Conservation (phyloP, 1,139 yeast genomes). For the Diutina catenulata region DNA sequence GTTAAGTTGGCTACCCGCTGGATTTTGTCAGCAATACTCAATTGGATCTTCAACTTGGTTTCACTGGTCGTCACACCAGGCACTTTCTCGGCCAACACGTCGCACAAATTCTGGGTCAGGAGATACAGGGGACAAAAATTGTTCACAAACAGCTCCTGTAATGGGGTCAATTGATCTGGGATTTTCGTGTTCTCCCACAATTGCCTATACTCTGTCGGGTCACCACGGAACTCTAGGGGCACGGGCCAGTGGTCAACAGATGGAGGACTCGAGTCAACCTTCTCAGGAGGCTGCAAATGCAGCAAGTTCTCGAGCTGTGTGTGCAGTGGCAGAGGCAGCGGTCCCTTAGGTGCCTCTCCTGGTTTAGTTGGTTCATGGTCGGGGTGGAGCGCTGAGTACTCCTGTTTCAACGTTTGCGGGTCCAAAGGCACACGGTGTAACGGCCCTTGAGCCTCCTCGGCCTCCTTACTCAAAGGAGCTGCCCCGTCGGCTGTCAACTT, state of each 20-base stretch:
- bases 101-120: too few relatives aligned
- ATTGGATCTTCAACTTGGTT: neutral
- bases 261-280: neutral
- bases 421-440: too few relatives aligned
- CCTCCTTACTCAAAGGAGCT: too few relatives aligned
- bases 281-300: neutral
- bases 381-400: too few relatives aligned
- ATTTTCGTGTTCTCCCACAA: neutral
- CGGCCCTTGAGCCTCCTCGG: too few relatives aligned
- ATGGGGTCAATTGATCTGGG: neutral
- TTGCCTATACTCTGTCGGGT: neutral
- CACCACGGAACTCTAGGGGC: neutral
- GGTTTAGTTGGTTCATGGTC: slow-evolving; percentile 2
- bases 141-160: neutral
- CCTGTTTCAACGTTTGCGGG: too few relatives aligned
- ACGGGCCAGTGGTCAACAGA: neutral
- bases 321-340: neutral
- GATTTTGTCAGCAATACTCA: neutral
- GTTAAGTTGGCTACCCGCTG: neutral
- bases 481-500: too few relatives aligned
- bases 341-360: neutral
- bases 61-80: neutral
- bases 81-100: neutral
- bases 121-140: neutral
- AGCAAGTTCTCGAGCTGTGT: neutral